phyloP scores from a whole-genome alignment of 1,284 basidiomycete genomes.

The Trichosporon coremiiforme region DNA sequence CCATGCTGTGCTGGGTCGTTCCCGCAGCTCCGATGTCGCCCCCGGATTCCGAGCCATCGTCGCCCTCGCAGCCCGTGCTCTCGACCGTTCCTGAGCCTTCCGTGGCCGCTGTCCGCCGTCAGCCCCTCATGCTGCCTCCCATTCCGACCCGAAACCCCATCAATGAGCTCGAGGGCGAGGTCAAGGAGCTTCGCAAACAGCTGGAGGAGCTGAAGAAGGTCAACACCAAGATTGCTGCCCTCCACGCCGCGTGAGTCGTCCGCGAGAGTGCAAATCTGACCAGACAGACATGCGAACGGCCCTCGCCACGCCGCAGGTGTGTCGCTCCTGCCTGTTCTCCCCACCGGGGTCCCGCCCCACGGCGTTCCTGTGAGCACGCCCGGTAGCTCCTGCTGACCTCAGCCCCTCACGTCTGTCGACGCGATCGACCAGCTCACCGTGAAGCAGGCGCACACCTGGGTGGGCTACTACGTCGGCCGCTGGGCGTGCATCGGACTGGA shows the following conservation, averaged over 20 bases:
- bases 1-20: slow-evolving; percentile 20
- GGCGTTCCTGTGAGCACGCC: slow-evolving; percentile 8
- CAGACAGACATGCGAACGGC: slow-evolving; percentile 17
- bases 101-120: background rate
- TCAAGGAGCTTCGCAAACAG: slow-evolving; percentile 5
- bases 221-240: slow-evolving; percentile 16
- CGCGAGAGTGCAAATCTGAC: background rate
- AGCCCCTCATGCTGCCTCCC: slow-evolving; percentile 6
- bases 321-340: slow-evolving; percentile 10
- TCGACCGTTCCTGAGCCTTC: background rate
- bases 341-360: slow-evolving; percentile 12
- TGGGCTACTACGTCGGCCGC: slow-evolving; percentile 18
- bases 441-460: slow-evolving; percentile 18
- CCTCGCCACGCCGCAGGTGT: slow-evolving; percentile 17
- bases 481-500: slow-evolving; percentile 15
- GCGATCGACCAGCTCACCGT: slow-evolving; percentile 15
- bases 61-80: background rate
- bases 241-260: slow-evolving; percentile 10
- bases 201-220: slow-evolving; percentile 3
- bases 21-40: slow-evolving; percentile 10
- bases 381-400: background rate
- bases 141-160: slow-evolving; percentile 8
- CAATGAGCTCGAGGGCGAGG: slow-evolving; percentile 11
- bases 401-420: slow-evolving; percentile 18
- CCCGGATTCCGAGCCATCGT: background rate